Evolutionary conservation across 345 rosid genomes (phyloP), one percentile per base, ranked within the genome.

Genomic region (Linum usitatissimum): DNA sequence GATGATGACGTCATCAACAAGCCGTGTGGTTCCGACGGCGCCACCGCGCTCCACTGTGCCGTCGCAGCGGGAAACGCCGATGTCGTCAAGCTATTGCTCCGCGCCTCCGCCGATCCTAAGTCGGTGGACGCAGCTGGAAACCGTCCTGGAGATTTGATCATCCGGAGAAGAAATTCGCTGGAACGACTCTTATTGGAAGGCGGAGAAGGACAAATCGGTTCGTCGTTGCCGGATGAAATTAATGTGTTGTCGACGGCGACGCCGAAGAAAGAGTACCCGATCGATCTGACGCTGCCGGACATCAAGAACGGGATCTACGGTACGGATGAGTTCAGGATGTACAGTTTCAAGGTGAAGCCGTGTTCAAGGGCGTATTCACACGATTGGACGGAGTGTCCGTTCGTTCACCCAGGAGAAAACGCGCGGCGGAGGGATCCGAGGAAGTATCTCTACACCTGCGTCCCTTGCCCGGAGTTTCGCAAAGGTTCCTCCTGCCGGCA

Each of bases 311-410:
- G 87, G 59, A 73, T 89, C 20, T 92, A 87, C 8, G 82, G 93
- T 49, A 89, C 98, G 0, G 95, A 92, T 68, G 98, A 92, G 71
- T 92, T 92, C 73, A 76, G 96, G 68, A 92, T 89, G 95, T 92
- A 79, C 64, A 71, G 86, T 0, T 89, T 92, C 75, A 92, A 89
- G 84, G 80, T 92, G 67, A 89, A 80, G 77, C 98, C 95, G 15
- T 92, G 95, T 68, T 92, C 98, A 5, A 82, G 96, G 78, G 96
- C 98, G 6, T 92, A 92, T 75, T 89, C 96, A 0, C 98, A 92
- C 36, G 98, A 92, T 40, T 87, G 98, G 98, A 92, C 96, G 0
- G 96, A 92, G 71, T 92, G 96, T 67, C 98, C 95, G 0, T 92
- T 92, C 75, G 96, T 85, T 72, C 98, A 89, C 69, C 98, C 96